These are phyloP conservation scores for Nowakowskiella sp. DNA, from an alignment of 192 early-diverging fungal species.

Conservation along the genomic window DNA sequence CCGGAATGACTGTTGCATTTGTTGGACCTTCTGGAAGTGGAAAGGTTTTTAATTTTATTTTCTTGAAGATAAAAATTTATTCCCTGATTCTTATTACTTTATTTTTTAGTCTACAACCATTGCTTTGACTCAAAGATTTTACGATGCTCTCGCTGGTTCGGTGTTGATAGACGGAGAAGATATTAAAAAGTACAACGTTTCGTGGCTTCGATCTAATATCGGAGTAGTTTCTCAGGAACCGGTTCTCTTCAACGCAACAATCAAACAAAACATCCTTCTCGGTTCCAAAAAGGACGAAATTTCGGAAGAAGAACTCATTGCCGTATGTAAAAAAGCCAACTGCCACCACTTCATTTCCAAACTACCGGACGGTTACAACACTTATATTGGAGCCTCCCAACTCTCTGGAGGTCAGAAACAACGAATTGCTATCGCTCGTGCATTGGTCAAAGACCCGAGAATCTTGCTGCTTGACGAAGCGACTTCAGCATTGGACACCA, in stretches of 20 bases:
- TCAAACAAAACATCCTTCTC: conserved; percentile 34
- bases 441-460: conserved; percentile 55
- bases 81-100: too few relatives aligned
- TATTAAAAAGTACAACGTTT: conserved; percentile 66
- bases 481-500: conserved; percentile 22
- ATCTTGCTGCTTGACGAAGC: conserved; percentile 81
- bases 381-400: conserved; percentile 38
- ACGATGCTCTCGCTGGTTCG: conserved; percentile 25
- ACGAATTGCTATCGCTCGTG: conserved; percentile 69
- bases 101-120: conserved; percentile 51
- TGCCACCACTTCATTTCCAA: conserved; percentile 67
- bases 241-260: conserved; percentile 30
- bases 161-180: conserved; percentile 69
- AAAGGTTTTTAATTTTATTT: conserved; percentile 46
- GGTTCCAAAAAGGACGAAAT: conserved; percentile 28
- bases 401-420: conserved; percentile 65
- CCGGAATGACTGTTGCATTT: conserved; percentile 75
- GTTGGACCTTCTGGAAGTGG: conserved; percentile 75
- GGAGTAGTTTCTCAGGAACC: conserved; percentile 60
- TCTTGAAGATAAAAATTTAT: too few relatives aligned
- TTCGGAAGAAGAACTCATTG: neutral
- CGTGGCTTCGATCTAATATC: conserved; percentile 65
- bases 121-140: conserved; percentile 48
- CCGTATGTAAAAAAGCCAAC: conserved; percentile 44
- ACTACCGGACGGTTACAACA: conserved; percentile 45